Conservation (phyloP, 2,329 filamentous ascomycete species). For the Parafenestella ontariensis region DNA sequence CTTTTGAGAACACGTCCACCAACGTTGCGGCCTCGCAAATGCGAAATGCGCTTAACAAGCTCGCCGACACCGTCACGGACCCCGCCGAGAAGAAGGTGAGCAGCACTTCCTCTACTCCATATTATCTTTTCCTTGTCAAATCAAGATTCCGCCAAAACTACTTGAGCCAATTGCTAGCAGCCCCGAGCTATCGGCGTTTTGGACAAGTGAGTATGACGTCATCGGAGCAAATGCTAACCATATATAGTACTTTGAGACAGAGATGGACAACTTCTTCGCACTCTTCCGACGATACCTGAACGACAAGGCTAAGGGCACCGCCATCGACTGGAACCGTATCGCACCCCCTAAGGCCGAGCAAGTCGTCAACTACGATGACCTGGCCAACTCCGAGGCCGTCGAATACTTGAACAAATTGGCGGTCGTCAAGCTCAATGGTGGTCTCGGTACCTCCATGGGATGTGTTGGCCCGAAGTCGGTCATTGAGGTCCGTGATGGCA, state of each 20-base stretch:
- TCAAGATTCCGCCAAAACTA: not conserved
- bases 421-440: conserved; percentile 98
- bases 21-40: conserved; percentile 98
- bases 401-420: conserved; percentile 97
- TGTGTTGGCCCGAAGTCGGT: conserved; percentile 99
- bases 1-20: conserved; percentile 98
- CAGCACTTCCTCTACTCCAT: not conserved
- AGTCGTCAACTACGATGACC: conserved; percentile 92
- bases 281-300: conserved; percentile 98
- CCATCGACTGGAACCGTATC: conserved; percentile 96
- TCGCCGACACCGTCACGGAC: conserved; percentile 88
- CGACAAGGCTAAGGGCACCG: conserved; percentile 98
- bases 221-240: conserved; percentile 24
- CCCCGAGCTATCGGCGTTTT: conserved; percentile 4
- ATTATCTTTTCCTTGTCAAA: not conserved
- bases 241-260: conserved; percentile 86
- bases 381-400: conserved; percentile 88
- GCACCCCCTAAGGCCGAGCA: conserved; percentile 90
- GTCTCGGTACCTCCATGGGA: conserved; percentile 99
- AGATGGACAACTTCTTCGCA: conserved; percentile 99
- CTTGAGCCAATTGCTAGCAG: conserved; percentile 1
- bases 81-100: conserved; percentile 77
- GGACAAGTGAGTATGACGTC: conserved; percentile 8
- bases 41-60: conserved; percentile 94
- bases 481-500: conserved; percentile 98